Evolutionary conservation across 2,329 filamentous ascomycete genomes (phyloP).

Genomic region (Fusarium sambucinum): DNA sequence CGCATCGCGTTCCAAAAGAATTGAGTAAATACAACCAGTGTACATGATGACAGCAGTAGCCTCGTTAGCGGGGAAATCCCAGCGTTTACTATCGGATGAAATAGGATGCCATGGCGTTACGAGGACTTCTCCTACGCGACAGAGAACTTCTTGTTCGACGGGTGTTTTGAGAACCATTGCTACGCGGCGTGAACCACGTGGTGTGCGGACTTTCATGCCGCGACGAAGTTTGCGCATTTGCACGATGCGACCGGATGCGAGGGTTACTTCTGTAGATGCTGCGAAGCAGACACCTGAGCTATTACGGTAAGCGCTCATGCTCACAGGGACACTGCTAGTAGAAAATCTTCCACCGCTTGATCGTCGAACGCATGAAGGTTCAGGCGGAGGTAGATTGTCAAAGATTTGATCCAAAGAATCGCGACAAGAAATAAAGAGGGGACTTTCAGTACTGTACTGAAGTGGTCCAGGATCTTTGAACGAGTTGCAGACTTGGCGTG

Average conservation of each 20-base stretch:
- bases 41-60: conserved; percentile 54
- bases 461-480: conserved; percentile 72
- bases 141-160: conserved; percentile 57
- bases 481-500: conserved; percentile 68
- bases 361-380: conserved; percentile 50
- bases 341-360: not conserved
- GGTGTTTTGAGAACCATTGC: conserved; percentile 64
- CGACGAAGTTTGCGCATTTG: conserved; percentile 59
- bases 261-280: conserved; percentile 59
- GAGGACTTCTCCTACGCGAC: conserved; percentile 59
- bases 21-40: conserved; percentile 67
- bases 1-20: conserved; percentile 63
- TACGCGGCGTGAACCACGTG: conserved; percentile 62
- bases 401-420: conserved; percentile 63
- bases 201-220: conserved; percentile 65
- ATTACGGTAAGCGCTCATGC: conserved; percentile 61
- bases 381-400: conserved; percentile 60
- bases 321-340: conserved; percentile 38
- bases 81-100: conserved; percentile 53
- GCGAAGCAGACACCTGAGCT: conserved; percentile 64
- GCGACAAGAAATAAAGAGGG: conserved; percentile 64
- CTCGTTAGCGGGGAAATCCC: conserved; percentile 61
- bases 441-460: conserved; percentile 63
- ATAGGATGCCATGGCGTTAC: conserved; percentile 73
- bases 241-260: conserved; percentile 57